Evolutionary conservation across 2,329 filamentous ascomycete genomes (phyloP).

Genomic region (Fusarium nelsonii): DNA sequence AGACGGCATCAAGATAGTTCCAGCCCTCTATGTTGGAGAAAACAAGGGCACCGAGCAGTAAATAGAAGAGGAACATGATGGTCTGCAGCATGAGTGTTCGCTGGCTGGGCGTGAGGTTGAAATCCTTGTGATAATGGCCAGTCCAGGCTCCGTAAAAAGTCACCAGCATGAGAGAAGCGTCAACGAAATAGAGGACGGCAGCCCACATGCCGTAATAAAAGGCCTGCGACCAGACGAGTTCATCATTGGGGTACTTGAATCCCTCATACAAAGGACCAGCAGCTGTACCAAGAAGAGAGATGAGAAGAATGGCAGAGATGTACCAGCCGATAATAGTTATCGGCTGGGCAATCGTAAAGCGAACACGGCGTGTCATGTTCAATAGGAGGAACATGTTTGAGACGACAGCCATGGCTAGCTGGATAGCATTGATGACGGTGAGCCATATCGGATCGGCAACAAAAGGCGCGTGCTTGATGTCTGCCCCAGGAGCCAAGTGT

Average conservation of each 20-base stretch:
- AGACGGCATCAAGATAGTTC: constrained; percentile 81
- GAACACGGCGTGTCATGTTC: constrained; percentile 85
- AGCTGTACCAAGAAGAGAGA: constrained; percentile 75
- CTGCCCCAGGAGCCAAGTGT: constrained; percentile 60
- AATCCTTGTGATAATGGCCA: constrained; percentile 81
- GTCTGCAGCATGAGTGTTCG: constrained; percentile 92
- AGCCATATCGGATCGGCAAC: constrained; percentile 80
- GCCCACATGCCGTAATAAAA: constrained; percentile 90
- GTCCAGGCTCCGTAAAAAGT: constrained; percentile 82
- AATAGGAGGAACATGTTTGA: constrained; percentile 86
- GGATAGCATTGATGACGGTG: constrained; percentile 80
- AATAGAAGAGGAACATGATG: constrained; percentile 84
- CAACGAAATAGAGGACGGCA: constrained; percentile 82
- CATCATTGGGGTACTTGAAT: constrained; percentile 55
- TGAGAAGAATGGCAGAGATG: constrained; percentile 72
- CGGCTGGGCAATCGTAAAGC: constrained; percentile 85
- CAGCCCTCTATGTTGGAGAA: constrained; percentile 81
- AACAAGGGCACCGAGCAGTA: constrained; percentile 80
- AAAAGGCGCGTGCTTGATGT: constrained; percentile 63
- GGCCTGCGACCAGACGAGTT: constrained; percentile 79
- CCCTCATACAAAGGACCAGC: constrained; percentile 64
- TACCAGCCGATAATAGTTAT: constrained; percentile 87
- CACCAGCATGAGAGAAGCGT: constrained; percentile 79
- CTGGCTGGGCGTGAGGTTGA: constrained; percentile 82
- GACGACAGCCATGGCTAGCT: constrained; percentile 79